Evolutionary conservation across 2,329 filamentous ascomycete species (phyloP).

Genomic region (Talaromyces sp.): DNA sequence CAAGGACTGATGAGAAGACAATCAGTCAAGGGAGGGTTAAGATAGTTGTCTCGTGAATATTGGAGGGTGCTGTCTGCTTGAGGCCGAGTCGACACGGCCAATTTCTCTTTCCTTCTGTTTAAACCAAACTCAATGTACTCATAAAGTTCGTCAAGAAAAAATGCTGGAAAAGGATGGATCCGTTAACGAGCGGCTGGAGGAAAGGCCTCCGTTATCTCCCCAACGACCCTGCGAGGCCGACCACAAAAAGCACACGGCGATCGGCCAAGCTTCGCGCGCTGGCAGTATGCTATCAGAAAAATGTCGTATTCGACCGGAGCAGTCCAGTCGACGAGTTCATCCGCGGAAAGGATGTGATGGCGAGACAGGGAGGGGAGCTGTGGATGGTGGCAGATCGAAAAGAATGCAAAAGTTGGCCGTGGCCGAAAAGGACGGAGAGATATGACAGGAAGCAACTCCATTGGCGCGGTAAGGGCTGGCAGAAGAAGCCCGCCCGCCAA

Average conservation of each 20-base stretch:
- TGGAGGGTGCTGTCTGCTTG: neutral
- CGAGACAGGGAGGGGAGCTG: constrained; percentile 21
- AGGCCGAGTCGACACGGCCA: neutral
- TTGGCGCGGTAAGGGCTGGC: constrained; percentile 20
- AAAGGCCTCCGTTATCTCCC: constrained; percentile 41
- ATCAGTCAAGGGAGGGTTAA: constrained; percentile 17
- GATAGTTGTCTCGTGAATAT: constrained; percentile 13
- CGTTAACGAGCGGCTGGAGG: constrained; percentile 43
- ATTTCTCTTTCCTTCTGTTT: neutral
- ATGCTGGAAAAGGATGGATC: neutral
- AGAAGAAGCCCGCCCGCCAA: constrained; percentile 19
- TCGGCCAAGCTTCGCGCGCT: constrained; percentile 27
- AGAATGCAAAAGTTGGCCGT: constrained; percentile 24
- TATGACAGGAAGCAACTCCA: neutral
- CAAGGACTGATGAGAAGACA: constrained; percentile 21
- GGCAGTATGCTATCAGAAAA: constrained; percentile 26
- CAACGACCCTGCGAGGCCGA: constrained; percentile 30
- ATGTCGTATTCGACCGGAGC: constrained; percentile 26
- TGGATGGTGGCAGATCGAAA: constrained; percentile 4
- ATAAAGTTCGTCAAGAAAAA: neutral
- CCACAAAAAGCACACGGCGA: constrained; percentile 27
- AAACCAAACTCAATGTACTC: neutral
- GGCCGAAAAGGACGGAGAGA: neutral
- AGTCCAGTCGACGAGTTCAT: constrained; percentile 30
- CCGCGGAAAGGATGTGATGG: constrained; percentile 29